Evolutionary conservation across 768 basidiomycete genomes (phyloP), one percentile per base, ranked within the genome.

Genomic region (Naganishia kalamii): DNA sequence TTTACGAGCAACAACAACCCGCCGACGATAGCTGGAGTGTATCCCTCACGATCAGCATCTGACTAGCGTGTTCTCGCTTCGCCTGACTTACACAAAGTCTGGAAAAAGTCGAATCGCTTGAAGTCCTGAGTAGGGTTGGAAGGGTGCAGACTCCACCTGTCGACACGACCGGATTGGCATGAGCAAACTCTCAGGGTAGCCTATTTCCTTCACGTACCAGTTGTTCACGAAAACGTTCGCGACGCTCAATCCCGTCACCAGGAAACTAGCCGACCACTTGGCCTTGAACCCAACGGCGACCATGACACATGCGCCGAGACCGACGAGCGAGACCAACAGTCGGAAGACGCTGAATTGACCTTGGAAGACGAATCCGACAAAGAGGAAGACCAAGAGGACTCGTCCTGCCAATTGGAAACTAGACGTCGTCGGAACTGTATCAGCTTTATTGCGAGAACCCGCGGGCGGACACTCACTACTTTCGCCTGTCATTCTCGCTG

Each of bases 141-240:
- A 48, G 87, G 84, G 77, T 92, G 87, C 25, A 98, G 87, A 70
- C 84, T 87, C 94, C 94, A 99, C 62, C 67, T 68, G 37, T 21
- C 11, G 32, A 2, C 23, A 40, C n/a, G 43, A 29, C 23, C 50
- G 40, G n/a, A 17, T 33, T 17, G 19, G 23, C 33, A 10, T 29
- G 21, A 40, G 30, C 62, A 51, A 40, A 21, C 41, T 37, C 4
- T 21, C 15, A 4, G 7, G 17, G 3, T 19, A 1, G 27, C 15
- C 11, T 37, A 17, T 13, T 8, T 11, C 8, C 17, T 29, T 4
- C 2, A 61, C 63, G 37, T 48, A 74, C 89, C 90, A 99, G 80
- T 97, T 96, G 83, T 99, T 99, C 79, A 89, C 90, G 72, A 94
- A 90, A 35, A 94, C 92, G 77, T 99, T 99, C 87, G 98, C 97